Evolutionary conservation across 352 stramenopile species (phyloP).

Genomic region (Globisporangium perplexum): DNA sequence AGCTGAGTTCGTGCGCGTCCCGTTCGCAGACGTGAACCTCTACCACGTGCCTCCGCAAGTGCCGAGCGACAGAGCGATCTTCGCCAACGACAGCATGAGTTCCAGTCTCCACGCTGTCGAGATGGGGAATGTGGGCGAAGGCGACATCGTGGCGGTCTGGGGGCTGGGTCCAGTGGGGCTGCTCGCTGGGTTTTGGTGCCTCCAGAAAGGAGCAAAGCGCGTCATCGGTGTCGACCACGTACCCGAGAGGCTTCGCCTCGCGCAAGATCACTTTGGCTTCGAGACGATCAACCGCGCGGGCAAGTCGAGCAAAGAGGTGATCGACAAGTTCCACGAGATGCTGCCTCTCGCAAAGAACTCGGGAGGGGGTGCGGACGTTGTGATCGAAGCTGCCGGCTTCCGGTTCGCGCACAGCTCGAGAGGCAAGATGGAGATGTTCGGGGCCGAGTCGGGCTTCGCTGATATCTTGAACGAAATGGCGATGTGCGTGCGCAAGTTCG

Average conservation of each 20-base stretch:
- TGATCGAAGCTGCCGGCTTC: constrained; percentile 33
- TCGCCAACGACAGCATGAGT: constrained; percentile 32
- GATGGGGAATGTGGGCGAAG: constrained; percentile 23
- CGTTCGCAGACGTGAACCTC: constrained; percentile 38
- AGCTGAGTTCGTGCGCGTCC: constrained; percentile 47
- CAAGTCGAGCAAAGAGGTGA: constrained; percentile 20
- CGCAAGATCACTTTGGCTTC: constrained; percentile 25
- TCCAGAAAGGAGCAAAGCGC: constrained; percentile 26
- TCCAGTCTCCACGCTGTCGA: constrained; percentile 29
- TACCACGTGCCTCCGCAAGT: constrained; percentile 20
- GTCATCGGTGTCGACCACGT: constrained; percentile 37
- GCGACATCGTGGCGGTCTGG: constrained; percentile 34
- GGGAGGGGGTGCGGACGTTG: constrained; percentile 27
- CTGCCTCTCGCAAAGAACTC: constrained; percentile 16
- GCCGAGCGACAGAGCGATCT: constrained; percentile 32
- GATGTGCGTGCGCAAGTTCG: constrained; percentile 27
- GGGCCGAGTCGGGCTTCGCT: constrained; percentile 18
- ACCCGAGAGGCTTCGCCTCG: constrained; percentile 23
- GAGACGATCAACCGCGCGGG: constrained; percentile 25
- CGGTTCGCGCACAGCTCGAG: constrained; percentile 16
- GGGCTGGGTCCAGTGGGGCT: constrained; percentile 31
- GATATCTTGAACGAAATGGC: constrained; percentile 29
- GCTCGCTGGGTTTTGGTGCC: constrained; percentile 24
- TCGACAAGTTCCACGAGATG: constrained; percentile 22
- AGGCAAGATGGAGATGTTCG: constrained; percentile 21